Conservation (phyloP, 2,329 filamentous ascomycete species). For the Apiospora saccharicola region DNA sequence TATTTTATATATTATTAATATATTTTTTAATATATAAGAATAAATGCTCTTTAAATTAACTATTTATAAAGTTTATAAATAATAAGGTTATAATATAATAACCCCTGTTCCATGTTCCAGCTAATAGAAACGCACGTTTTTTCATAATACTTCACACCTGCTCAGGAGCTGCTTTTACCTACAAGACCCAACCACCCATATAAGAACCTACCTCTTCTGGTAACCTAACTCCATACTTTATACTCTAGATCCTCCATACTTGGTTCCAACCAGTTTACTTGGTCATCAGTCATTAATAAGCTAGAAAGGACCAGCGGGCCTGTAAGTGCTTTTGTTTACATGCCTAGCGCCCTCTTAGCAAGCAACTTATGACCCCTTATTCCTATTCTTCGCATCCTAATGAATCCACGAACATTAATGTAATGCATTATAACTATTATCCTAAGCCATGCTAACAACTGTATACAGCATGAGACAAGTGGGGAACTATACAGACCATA, state of each 20-base stretch:
- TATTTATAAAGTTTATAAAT: not conserved
- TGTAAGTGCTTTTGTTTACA: not conserved
- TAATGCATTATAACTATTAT: not conserved
- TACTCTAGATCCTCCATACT: not conserved
- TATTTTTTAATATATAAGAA: too few species aligned
- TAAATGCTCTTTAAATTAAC: not conserved
- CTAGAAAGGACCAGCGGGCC: not conserved
- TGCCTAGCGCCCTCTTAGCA: not conserved
- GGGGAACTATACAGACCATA: not conserved
- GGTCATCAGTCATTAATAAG: not conserved
- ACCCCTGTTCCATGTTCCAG: not conserved
- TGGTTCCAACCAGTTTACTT: slow-evolving; percentile 1
- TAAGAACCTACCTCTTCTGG: slow-evolving; percentile 5
- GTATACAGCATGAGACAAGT: not conserved
- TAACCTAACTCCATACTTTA: not conserved
- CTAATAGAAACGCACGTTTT: slow-evolving; percentile 11
- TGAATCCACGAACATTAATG: not conserved
- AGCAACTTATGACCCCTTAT: not conserved
- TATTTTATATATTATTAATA: too few species aligned
- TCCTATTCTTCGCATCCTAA: not conserved
- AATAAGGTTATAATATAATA: too few species aligned
- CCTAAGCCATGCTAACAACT: not conserved
- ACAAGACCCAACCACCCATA: slow-evolving; percentile 5
- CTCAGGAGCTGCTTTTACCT: slow-evolving; percentile 10
- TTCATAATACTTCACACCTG: not conserved